phyloP scores from a whole-genome alignment of 108 stramenopile genomes.

The Cyclotella distinguenda region DNA sequence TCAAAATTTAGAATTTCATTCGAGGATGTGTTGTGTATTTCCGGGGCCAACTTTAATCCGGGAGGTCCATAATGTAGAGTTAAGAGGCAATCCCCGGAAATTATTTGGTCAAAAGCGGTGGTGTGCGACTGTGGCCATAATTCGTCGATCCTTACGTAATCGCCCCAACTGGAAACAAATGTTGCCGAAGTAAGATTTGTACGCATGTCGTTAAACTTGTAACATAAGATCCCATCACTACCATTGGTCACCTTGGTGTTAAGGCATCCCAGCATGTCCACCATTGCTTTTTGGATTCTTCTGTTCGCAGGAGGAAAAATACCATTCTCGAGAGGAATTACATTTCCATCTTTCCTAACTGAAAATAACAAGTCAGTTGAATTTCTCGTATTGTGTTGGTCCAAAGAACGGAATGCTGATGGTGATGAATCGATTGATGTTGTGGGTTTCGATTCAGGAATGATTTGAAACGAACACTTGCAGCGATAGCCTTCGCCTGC shows the following conservation, averaged over 20 bases:
- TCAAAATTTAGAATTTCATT: background rate
- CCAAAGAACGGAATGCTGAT: background rate
- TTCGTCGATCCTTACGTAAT: too few relatives aligned
- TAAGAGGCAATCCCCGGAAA: slow-evolving; percentile 46
- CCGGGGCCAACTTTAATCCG: too few relatives aligned
- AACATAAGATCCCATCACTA: slow-evolving; percentile 5
- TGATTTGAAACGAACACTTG: slow-evolving; percentile 65
- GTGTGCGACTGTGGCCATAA: background rate
- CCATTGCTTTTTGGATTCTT: slow-evolving; percentile 64
- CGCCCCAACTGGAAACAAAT: slow-evolving; percentile 64
- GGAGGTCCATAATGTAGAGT: slow-evolving; percentile 62
- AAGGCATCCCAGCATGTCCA: slow-evolving; percentile 32
- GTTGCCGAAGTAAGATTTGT: slow-evolving; percentile 54
- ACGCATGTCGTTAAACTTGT: slow-evolving; percentile 17
- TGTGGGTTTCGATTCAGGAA: slow-evolving; percentile 5
- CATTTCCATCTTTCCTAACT: slow-evolving; percentile 43
- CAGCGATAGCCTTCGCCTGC: slow-evolving; percentile 57
- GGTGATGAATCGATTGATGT: background rate
- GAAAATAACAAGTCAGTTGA: slow-evolving; percentile 52
- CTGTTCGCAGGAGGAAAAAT: slow-evolving; percentile 64
- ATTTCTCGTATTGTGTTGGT: too few relatives aligned
- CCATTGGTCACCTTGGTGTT: slow-evolving; percentile 8
- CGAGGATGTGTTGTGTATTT: background rate
- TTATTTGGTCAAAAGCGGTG: background rate
- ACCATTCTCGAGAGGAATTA: slow-evolving; percentile 36